Percentiles rank a stretch among this genome's conserved stretches.
Evolutionary conservation across 2,329 filamentous ascomycete species (phyloP).

Genomic region (Scopulariopsis brevicaulis): DNA sequence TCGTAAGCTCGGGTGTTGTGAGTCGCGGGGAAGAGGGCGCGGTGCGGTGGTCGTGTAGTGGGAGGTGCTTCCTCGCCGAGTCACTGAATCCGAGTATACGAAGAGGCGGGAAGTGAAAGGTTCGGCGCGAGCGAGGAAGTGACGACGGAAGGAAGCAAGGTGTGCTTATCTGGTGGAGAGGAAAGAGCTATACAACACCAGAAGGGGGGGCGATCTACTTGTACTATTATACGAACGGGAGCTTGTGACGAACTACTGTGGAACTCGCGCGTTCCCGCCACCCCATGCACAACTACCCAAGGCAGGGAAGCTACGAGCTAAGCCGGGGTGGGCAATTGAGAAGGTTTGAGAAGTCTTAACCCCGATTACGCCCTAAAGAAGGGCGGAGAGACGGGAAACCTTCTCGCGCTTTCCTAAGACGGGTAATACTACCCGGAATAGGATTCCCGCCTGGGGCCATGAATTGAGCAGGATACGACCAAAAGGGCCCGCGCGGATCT

Average conservation of each 20-base stretch:
- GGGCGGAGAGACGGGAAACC: background rate
- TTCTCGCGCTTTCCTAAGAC: background rate
- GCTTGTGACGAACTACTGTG: too few species aligned
- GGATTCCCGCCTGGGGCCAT: background rate
- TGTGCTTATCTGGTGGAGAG: background rate
- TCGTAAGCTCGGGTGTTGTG: background rate
- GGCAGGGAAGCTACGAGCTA: background rate
- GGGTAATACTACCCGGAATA: background rate
- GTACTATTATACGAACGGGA: background rate
- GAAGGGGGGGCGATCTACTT: background rate
- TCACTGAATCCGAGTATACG: too few species aligned
- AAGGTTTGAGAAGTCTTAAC: background rate
- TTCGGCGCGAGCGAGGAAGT: too few species aligned
- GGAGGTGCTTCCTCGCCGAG: too few species aligned
- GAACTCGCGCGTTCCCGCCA: too few species aligned
- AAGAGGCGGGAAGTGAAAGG: too few species aligned
- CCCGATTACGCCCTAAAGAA: background rate
- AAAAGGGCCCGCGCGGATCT: background rate
- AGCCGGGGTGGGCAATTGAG: background rate
- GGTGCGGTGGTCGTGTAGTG: background rate
- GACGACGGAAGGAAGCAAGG: background rate
- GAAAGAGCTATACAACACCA: background rate
- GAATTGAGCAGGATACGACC: background rate
- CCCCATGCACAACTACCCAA: too few species aligned
- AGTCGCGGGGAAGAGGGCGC: background rate